Evolutionary conservation across 352 stramenopile genomes (phyloP), one percentile per base, ranked within the genome.

Genomic region (Phytophthora idaei): DNA sequence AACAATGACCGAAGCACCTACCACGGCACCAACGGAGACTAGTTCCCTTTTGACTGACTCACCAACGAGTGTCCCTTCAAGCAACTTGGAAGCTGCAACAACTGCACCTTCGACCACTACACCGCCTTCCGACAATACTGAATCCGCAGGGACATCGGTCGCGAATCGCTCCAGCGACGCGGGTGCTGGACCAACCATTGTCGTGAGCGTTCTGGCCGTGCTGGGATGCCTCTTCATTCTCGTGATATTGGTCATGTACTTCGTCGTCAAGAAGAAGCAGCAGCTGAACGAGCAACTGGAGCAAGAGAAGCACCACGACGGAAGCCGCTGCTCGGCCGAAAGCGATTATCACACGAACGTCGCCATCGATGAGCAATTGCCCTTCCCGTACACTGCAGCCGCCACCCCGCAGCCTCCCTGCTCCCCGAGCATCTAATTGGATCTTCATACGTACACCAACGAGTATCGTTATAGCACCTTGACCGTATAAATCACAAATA

Each of bases 241-340:
- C 2, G 36, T 71, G n/a, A 27, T 62, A 3, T 28, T 44, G 15
- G 29, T 71, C 8, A 53, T 71, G 29, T 52, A 42, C 32, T 34
- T 71, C n/a, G 36, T 71, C n/a, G 53, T 48, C 42, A 71, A 57
- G 57, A 71, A 71, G 57, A 71, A 71, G 29, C 46, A 71, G 9
- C 36, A 66, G 37, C 39, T 71, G 8, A 47, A 67, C 48, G 15
- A 52, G 29, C 64, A 67, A 39, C 11, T 71, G 8, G 48, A 67
- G 44, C 64, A 67, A 12, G 64, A 71, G 6, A 71, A 71, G 57
- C 17, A 44, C 1, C 11, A 12, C n/a, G 57, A 66, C 11, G 21
- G 4, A 21, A 46, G 14, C 27, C 63, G 63, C 27, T 52, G 52
- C 15, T 71, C 56, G 15, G 52, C 37, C 25, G 64, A 71, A 10